Conservation (phyloP, 306 rosid species). For the Datisca glomerata region DNA sequence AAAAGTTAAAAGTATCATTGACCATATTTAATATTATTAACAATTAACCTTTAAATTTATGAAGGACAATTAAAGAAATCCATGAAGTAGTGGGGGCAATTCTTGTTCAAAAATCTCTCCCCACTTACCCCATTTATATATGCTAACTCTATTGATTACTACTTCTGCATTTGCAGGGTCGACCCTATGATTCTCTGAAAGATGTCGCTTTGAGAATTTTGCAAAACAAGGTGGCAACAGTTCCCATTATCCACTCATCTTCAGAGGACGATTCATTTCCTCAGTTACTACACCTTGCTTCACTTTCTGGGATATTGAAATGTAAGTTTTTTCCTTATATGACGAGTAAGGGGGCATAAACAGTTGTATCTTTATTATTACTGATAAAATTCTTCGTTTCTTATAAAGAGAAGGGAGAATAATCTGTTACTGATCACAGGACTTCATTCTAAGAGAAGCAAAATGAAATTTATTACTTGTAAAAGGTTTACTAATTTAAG, state of each 20-base stretch:
- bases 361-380: not conserved
- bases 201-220: constrained; percentile 72
- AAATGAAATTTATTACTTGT: no score
- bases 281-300: constrained; percentile 85
- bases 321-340: constrained; percentile 47
- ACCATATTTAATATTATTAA: not conserved
- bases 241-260: constrained; percentile 72
- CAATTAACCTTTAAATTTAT: not conserved
- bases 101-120: not conserved
- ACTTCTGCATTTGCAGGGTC: constrained; percentile 45
- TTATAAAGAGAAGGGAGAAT: no score
- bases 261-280: constrained; percentile 86
- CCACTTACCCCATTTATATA: no score
- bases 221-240: constrained; percentile 80
- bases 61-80: not conserved
- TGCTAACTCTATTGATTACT: no score
- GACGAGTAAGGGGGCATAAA: no score
- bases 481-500: constrained; percentile 34
- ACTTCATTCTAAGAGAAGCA: no score
- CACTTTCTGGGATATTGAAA: constrained; percentile 84
- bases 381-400: no score
- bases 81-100: not conserved
- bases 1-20: not conserved
- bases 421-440: no score
- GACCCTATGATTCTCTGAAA: constrained; percentile 81